A percentile compares a stretch with the other conserved stretches of the same genome.
Conservation (phyloP, 1,139 yeast species). For the Suhomyces bokatorum region DNA sequence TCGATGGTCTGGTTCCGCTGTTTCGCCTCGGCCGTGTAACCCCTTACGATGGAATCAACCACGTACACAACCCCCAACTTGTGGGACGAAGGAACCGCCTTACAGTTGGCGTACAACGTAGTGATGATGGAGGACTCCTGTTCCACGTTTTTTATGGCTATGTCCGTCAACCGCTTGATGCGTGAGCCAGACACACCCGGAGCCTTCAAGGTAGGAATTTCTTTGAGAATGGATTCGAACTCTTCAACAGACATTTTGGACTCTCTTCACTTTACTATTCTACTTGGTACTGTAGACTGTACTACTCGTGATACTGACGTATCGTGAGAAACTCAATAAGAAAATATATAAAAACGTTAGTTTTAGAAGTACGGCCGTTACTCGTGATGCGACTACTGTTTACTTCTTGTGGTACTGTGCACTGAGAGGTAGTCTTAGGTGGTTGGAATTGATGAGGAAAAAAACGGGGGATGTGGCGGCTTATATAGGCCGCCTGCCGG, state of each 20-base stretch:
- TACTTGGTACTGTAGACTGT: conserved; percentile 6
- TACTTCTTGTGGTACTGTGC: conserved; percentile 1
- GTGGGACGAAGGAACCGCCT: conserved; percentile 73
- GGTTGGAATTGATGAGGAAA: background rate
- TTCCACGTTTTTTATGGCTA: conserved; percentile 70
- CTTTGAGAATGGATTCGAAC: conserved; percentile 70
- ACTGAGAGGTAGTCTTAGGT: background rate
- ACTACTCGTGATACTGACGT: conserved; percentile 8
- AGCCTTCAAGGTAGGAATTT: conserved; percentile 73
- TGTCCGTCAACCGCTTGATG: conserved; percentile 78
- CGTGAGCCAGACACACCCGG: conserved; percentile 97
- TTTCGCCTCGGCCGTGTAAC: conserved; percentile 73
- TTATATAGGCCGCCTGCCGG: conserved; percentile 1
- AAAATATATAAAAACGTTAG: conserved; percentile 10
- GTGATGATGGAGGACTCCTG: conserved; percentile 61
- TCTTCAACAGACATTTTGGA: conserved; percentile 48
- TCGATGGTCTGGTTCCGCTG: conserved; percentile 48
- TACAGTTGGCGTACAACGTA: conserved; percentile 66
- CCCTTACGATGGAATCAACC: conserved; percentile 89
- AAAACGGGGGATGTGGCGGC: background rate
- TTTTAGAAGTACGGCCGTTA: conserved; percentile 3
- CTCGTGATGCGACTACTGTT: conserved; percentile 6
- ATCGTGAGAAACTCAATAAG: conserved; percentile 7
- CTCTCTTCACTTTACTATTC: conserved; percentile 1
- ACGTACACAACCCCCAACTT: conserved; percentile 90